phyloP scores from a whole-genome alignment of 768 basidiomycete species.

The Daedalea quercina region DNA sequence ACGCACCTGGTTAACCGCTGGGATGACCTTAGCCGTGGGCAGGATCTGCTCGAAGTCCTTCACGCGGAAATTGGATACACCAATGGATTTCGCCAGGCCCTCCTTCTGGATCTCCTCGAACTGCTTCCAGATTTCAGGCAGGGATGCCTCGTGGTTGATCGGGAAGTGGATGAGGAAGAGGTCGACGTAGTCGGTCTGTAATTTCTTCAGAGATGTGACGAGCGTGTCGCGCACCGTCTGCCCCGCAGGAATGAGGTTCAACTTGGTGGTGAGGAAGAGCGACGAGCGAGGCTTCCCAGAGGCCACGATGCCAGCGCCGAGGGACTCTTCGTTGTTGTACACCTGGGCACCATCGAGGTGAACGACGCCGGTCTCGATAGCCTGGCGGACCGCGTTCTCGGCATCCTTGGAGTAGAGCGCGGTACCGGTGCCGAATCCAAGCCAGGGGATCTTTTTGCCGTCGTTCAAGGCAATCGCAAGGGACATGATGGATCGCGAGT shows the following conservation, averaged over 20 bases:
- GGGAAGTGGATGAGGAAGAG: constrained; percentile 41
- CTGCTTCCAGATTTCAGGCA: constrained; percentile 36
- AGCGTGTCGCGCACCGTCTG: constrained; percentile 31
- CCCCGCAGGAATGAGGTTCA: constrained; percentile 23
- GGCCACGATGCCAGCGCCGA: constrained; percentile 27
- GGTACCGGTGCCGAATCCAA: constrained; percentile 34
- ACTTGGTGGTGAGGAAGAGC: constrained; percentile 41
- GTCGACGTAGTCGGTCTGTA: constrained; percentile 34
- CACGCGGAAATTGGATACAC: constrained; percentile 50
- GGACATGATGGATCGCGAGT: constrained; percentile 13
- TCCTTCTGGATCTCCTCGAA: constrained; percentile 36
- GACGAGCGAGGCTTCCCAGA: constrained; percentile 29
- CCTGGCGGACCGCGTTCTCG: constrained; percentile 18
- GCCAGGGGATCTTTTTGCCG: constrained; percentile 29
- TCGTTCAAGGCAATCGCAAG: constrained; percentile 29
- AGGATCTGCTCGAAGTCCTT: constrained; percentile 37
- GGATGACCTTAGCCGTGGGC: constrained; percentile 35
- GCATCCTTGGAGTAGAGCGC: constrained; percentile 25
- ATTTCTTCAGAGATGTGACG: constrained; percentile 32
- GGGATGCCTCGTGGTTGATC: constrained; percentile 8
- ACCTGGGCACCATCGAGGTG: constrained; percentile 34
- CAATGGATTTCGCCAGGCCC: constrained; percentile 35
- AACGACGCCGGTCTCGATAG: constrained; percentile 29
- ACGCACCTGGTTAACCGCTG: constrained; percentile 48
- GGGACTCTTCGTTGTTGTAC: constrained; percentile 32